These are phyloP conservation scores for Lycium ferocissimum DNA, from an alignment of 257 asterid species.

Conservation along the genomic window DNA sequence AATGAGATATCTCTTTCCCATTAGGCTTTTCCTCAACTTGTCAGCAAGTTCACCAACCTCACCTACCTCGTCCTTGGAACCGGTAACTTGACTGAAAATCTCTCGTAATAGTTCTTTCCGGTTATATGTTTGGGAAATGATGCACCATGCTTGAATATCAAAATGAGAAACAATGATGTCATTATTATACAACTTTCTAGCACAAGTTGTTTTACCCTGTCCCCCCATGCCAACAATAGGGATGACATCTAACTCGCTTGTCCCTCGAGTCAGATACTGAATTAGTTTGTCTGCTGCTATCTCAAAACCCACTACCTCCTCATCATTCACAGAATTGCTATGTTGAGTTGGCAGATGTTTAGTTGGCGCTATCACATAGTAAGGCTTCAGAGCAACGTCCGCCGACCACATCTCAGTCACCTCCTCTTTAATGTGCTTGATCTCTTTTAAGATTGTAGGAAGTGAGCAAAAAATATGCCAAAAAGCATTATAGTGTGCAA, in stretches of 20 bases:
- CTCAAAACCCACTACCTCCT: conserved; percentile 1
- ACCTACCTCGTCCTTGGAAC: background rate
- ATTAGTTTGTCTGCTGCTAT: rapidly evolving
- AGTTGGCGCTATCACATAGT: background rate
- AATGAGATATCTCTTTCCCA: background rate
- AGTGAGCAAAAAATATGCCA: background rate
- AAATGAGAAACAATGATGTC: background rate
- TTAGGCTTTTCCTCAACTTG: background rate
- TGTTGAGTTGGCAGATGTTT: background rate
- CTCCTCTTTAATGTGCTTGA: background rate
- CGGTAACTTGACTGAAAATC: background rate
- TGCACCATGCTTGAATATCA: background rate
- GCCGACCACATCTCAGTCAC: background rate
- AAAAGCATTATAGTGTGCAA: background rate
- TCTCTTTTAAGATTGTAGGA: background rate
- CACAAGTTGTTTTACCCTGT: conserved; percentile 7
- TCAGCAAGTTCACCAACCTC: background rate
- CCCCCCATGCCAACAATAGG: conserved; percentile 27
- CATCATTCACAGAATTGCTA: background rate
- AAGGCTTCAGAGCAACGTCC: background rate
- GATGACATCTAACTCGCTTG: background rate
- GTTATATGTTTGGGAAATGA: background rate
- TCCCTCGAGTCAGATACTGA: rapidly evolving
- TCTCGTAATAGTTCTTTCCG: background rate
- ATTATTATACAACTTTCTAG: conserved; percentile 10